Conservation (phyloP, 352 stramenopile species). For the Phytophthora syringae region DNA sequence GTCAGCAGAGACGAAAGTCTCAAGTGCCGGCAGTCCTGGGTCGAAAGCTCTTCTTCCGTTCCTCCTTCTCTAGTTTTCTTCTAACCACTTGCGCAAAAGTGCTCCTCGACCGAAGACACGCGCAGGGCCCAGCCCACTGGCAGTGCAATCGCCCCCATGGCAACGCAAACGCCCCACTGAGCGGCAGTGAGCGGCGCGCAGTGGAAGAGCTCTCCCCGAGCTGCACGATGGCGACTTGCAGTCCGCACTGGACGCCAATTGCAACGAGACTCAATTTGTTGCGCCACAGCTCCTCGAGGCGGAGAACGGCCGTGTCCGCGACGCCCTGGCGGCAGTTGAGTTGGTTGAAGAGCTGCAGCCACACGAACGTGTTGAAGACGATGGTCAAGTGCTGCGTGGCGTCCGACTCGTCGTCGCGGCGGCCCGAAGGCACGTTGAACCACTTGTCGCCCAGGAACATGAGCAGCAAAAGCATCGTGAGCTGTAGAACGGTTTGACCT, state of each 20-base stretch:
- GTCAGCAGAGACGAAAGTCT: slow-evolving; percentile 5
- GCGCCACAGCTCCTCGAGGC: slow-evolving; percentile 88
- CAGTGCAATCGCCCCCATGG: slow-evolving; percentile 43
- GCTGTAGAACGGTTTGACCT: slow-evolving; percentile 90
- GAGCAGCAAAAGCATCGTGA: slow-evolving; percentile 86
- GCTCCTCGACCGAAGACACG: slow-evolving; percentile 11
- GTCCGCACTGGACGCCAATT: slow-evolving; percentile 78
- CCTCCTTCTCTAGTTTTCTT: not conserved
- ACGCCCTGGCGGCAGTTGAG: slow-evolving; percentile 73
- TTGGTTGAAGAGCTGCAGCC: slow-evolving; percentile 91
- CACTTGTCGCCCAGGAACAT: slow-evolving; percentile 67
- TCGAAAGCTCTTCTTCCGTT: not conserved
- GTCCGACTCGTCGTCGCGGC: slow-evolving; percentile 46
- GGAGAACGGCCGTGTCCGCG: slow-evolving; percentile 88
- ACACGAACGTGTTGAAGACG: slow-evolving; percentile 97
- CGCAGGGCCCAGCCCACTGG: slow-evolving; percentile 51
- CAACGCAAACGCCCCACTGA: slow-evolving; percentile 58
- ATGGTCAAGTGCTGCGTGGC: slow-evolving; percentile 93
- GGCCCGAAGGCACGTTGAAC: slow-evolving; percentile 47
- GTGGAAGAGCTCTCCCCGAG: slow-evolving; percentile 79
- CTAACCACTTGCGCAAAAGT: slow-evolving; percentile 1
- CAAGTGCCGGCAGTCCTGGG: not conserved
- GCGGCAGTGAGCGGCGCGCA: slow-evolving; percentile 39
- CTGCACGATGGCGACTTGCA: slow-evolving; percentile 95
- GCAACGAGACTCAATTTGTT: slow-evolving; percentile 93